Base-by-base conservation (phyloP, 805 yeast species). In the Vanderwaltozyma yarrowii region DNA sequence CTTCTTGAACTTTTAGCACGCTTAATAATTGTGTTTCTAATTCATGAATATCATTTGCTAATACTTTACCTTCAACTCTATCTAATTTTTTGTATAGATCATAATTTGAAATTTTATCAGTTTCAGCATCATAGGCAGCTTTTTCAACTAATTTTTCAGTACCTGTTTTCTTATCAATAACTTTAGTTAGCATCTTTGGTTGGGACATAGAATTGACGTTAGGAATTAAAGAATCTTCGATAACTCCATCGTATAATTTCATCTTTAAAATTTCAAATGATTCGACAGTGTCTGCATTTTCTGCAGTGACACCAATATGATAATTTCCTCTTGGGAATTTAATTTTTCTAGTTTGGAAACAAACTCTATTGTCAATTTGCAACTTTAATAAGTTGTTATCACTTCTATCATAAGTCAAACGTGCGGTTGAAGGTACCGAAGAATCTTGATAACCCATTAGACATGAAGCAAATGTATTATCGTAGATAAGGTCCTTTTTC, bases 341-440 rank as follows among this genome's bases (percentile, higher is more conserved):
- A 27, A 81, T 62, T 38, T 72, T 58, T 41, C 73, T 70, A 0
- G 87, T 77, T 56, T 76, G 76, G 58, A 81, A 74, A 51, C 87
- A 77, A 40, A 82, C 65, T 47, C 71, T 74, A 55, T 82, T 82
- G 57, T 82, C 85, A 35, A 80, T 62, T 44, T 82, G 85, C n/a
- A 81, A 68, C 46, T 79, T 78, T 45, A 78, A 65, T 42, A 71
- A 57, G 13, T 65, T 62, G 20, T 56, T 54, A 30, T 61, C 53
- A 7, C 49, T 47, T 9, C 58, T 56, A 18, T 74, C 70, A 49
- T 79, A 80, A 8, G 80, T 74, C 12, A 82, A 46, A 58, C 86
- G 73, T n/a, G 80, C 37, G 1, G 83, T 78, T 18, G 73, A 64
- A 10, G 94, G 94, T 5, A 80, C 83, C 44, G 74, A 73, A 0